A percentile compares a stretch with the other conserved stretches of the same genome.
These are phyloP conservation scores for Hypoxylon sp. DNA, from an alignment of 2,329 filamentous ascomycete species.

Conservation along the genomic window DNA sequence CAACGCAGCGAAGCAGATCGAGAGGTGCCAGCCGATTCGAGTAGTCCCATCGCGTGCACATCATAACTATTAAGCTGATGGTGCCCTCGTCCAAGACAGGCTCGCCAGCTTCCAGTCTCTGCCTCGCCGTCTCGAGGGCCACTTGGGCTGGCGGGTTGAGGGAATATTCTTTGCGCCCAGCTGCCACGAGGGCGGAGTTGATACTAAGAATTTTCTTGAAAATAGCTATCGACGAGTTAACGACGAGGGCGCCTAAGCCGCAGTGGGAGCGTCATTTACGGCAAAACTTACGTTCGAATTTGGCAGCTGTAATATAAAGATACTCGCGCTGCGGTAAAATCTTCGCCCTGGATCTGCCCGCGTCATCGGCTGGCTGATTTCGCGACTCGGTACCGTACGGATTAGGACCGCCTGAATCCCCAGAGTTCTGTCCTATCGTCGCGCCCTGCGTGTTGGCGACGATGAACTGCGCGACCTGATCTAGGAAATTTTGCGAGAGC, in stretches of 20 bases:
- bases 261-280: background rate
- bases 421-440: constrained; percentile 72
- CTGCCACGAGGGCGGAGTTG: constrained; percentile 75
- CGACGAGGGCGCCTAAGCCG: background rate
- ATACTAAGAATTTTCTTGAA: constrained; percentile 79
- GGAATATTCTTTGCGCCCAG: constrained; percentile 75
- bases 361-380: constrained; percentile 76
- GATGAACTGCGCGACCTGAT: constrained; percentile 94
- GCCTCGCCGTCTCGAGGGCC: constrained; percentile 66
- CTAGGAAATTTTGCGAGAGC: constrained; percentile 84
- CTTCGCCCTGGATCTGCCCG: constrained; percentile 58
- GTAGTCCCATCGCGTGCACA: constrained; percentile 81
- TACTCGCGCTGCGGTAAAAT: constrained; percentile 82
- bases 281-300: constrained; percentile 61
- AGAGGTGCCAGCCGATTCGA: constrained; percentile 82
- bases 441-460: constrained; percentile 87
- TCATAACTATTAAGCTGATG: constrained; percentile 71
- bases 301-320: constrained; percentile 77
- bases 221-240: constrained; percentile 58
- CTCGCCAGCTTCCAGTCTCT: constrained; percentile 67
- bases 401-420: constrained; percentile 63
- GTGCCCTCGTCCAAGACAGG: constrained; percentile 59
- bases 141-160: constrained; percentile 76
- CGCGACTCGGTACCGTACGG: constrained; percentile 80
- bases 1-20: constrained; percentile 85